These are phyloP conservation scores for rapeseed (Brassica napus) DNA, from an alignment of 345 rosid genomes.

Conservation along the genomic window DNA sequence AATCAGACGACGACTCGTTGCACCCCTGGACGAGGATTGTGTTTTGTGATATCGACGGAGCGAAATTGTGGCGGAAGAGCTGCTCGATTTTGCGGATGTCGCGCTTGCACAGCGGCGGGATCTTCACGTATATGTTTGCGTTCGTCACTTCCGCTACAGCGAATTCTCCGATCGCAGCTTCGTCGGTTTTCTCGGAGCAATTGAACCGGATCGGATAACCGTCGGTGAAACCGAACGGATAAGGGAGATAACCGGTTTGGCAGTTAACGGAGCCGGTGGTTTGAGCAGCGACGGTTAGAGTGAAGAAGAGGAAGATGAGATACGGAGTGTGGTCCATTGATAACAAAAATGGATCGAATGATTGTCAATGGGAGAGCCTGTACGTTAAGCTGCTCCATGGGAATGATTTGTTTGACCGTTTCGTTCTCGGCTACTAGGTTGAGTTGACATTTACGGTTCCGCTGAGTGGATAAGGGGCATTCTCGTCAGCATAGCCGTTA, in stretches of 20 bases:
- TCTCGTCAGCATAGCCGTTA: not conserved
- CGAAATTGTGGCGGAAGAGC: not conserved
- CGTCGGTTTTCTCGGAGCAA: not conserved
- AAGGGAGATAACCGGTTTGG: conserved; percentile 24
- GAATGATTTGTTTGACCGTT: not conserved
- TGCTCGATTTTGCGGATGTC: conserved; percentile 11
- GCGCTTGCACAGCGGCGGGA: conserved; percentile 18
- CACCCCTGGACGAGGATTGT: not conserved
- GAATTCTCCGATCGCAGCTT: not conserved
- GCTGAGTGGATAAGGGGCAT: not conserved
- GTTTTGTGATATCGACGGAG: not conserved
- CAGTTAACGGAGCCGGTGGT: conserved; percentile 36
- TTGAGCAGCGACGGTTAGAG: not conserved
- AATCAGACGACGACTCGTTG: not conserved
- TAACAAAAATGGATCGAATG: not conserved
- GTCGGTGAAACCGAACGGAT: conserved; percentile 70
- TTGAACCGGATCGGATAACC: conserved; percentile 47
- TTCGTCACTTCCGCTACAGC: not conserved
- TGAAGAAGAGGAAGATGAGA: conserved; percentile 2
- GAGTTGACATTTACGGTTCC: not conserved
- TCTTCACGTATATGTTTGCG: not conserved
- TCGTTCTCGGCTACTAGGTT: not conserved
- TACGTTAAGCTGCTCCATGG: not conserved
- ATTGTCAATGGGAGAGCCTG: not conserved
- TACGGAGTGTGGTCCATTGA: not conserved